phyloP scores from a whole-genome alignment of 1,284 basidiomycete species.

The Neonothopanus nambi region DNA sequence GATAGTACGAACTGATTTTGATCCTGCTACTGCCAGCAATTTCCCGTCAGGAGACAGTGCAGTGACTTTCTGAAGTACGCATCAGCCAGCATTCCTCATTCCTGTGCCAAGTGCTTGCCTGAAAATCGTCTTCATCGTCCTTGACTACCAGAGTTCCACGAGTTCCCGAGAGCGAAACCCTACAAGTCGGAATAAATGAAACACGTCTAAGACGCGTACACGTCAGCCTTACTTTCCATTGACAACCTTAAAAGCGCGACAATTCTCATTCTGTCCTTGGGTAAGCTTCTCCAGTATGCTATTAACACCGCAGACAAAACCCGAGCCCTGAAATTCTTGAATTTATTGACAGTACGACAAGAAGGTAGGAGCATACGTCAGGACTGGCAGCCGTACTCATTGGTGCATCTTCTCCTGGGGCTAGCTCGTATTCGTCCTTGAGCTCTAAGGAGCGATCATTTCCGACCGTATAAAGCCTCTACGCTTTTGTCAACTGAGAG shows the following conservation, averaged over 20 bases:
- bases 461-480: conserved; percentile 76
- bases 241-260: conserved; percentile 66
- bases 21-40: conserved; percentile 63
- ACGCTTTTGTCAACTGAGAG: conserved; percentile 13
- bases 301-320: conserved; percentile 84
- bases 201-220: neutral
- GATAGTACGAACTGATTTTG: conserved; percentile 54
- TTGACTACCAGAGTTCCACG: conserved; percentile 60
- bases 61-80: conserved; percentile 69
- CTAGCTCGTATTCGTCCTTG: conserved; percentile 72
- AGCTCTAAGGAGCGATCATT: conserved; percentile 60
- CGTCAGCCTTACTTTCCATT: conserved; percentile 55
- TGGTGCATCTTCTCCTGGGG: conserved; percentile 83
- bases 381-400: conserved; percentile 86
- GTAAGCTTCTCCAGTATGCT: conserved; percentile 63
- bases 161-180: conserved; percentile 54
- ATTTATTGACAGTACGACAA: neutral
- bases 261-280: conserved; percentile 78
- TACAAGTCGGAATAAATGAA: conserved; percentile 28
- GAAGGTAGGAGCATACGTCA: conserved; percentile 43
- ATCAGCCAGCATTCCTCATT: neutral
- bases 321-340: no score
- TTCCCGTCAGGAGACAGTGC: conserved; percentile 66
- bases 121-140: conserved; percentile 71
- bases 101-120: conserved; percentile 45